Evolutionary conservation across 1,284 basidiomycete species (phyloP), one percentile per base, ranked within the genome.

Genomic region (Xanthoconium separans): DNA sequence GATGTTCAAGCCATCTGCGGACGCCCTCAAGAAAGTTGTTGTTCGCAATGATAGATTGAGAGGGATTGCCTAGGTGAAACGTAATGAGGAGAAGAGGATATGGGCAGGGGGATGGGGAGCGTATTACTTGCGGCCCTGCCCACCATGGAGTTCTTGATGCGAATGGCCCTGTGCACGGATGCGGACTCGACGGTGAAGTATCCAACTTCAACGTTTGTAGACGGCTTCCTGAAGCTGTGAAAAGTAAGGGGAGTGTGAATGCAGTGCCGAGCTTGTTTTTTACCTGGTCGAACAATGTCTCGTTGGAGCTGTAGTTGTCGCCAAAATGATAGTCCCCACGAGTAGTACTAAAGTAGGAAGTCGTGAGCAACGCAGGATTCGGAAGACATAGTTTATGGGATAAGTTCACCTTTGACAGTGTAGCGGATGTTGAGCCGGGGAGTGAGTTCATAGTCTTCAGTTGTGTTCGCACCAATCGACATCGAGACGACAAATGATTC

Each of bases 21-120:
- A 99, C 93, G 4, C 89, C 94, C 64, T 95, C 91, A 29, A 99
- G 81, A 34, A 98, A 79, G 60, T 96, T 95, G 71, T 95, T 95
- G 74, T 99, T 96, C 56, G 95, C 83, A 65, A 98, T 97, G 4
- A 22, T 93, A 92, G 63, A 97, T 93, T 36, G 90, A 87, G 13
- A 97, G 81, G 3, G 93, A 87, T 29, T 85, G 83, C 71, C 91
- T 94, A 63, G n/a, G 27, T 8, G n/a, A 11, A 27, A 43, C 22
- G 22, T 16, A 15, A 27, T 58, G 9, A 55, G 49, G 29, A 2
- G 20, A 13, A 10, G 11, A 1, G 11, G 9, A 39, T 9, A 22
- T 22, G 9, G 47, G 22, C 13, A 33, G 11, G 7, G 10, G 16
- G 22, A 4, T 2, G 22, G 54, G 3, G 30, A 44, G n/a, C n/a